Evolutionary conservation across 768 basidiomycete species (phyloP).

Genomic region (Agaricus sinodeliciosus): DNA sequence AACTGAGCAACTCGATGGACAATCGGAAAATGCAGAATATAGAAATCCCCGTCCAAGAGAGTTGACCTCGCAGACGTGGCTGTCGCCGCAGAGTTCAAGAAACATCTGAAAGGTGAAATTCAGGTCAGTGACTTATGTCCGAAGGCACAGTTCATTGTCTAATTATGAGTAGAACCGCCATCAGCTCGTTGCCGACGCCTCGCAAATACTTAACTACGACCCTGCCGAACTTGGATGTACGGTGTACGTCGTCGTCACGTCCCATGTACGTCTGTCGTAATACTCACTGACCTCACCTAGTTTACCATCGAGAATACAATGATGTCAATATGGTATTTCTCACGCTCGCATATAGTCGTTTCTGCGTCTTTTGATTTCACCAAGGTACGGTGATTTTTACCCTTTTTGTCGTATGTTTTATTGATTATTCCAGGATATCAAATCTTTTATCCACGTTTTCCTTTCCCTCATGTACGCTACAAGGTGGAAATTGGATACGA

Average conservation of each 20-base stretch:
- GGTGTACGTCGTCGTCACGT: neutral
- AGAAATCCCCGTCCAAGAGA: no score
- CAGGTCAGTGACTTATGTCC: no score
- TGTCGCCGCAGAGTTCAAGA: no score
- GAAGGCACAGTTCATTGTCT: no score
- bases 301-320: neutral
- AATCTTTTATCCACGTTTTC: neutral
- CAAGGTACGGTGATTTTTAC: neutral
- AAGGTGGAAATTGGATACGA: constrained; percentile 5
- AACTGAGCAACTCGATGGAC: no score
- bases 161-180: no score
- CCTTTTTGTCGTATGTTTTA: neutral
- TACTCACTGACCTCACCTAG: neutral
- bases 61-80: no score
- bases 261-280: neutral
- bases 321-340: constrained; percentile 5
- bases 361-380: neutral
- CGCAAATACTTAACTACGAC: constrained; percentile 2
- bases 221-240: neutral
- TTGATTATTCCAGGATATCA: neutral
- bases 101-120: no score
- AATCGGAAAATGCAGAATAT: no score
- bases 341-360: neutral
- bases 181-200: neutral
- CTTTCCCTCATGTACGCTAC: constrained; percentile 6